A percentile compares a stretch with the other conserved stretches of the same genome.
These are phyloP conservation scores for Bertia moriformis DNA, from an alignment of 2,329 filamentous ascomycete species.

Conservation along the genomic window DNA sequence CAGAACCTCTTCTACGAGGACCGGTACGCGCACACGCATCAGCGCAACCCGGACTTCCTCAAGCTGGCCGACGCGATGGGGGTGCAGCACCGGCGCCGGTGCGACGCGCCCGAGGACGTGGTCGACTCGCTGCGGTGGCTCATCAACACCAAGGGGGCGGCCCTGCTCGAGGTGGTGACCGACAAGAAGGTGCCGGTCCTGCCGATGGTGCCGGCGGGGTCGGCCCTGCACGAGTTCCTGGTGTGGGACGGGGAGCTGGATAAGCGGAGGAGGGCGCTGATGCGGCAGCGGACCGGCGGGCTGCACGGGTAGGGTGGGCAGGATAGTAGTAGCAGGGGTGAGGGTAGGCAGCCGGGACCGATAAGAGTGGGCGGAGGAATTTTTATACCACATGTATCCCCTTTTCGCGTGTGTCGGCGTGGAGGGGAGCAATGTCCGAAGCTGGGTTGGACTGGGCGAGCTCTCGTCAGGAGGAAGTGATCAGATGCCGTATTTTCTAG, in stretches of 20 bases:
- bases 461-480: too few species aligned
- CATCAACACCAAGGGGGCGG: constrained; percentile 59
- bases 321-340: too few species aligned
- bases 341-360: too few species aligned
- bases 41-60: constrained; percentile 89
- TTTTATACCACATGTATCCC: too few species aligned
- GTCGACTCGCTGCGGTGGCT: constrained; percentile 73
- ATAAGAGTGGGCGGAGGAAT: too few species aligned
- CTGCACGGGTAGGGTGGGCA: constrained; percentile 24
- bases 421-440: too few species aligned
- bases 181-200: constrained; percentile 90
- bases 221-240: constrained; percentile 81
- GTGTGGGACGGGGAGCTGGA: constrained; percentile 72
- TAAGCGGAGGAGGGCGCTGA: constrained; percentile 48
- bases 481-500: too few species aligned
- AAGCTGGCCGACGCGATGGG: constrained; percentile 87
- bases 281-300: constrained; percentile 46
- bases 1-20: constrained; percentile 96
- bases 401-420: too few species aligned
- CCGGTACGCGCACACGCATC: constrained; percentile 81
- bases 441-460: too few species aligned
- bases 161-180: constrained; percentile 78
- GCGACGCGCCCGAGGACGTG: constrained; percentile 63
- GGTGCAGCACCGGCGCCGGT: constrained; percentile 60
- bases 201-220: constrained; percentile 88